These are phyloP conservation scores for Calophaca sinica DNA, from an alignment of 306 rosid species.

Conservation along the genomic window DNA sequence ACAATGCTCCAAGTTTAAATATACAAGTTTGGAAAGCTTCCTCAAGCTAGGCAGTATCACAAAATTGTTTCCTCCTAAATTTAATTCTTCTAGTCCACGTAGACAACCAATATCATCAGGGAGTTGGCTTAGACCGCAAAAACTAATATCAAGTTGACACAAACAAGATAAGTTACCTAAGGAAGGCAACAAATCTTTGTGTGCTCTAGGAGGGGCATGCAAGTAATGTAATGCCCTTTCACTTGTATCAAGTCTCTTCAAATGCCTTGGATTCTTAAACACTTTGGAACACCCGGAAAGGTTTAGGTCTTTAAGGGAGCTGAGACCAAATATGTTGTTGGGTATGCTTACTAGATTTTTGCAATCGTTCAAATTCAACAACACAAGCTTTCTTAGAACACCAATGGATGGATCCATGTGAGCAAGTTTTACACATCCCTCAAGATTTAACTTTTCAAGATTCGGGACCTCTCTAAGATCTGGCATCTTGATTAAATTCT, in stretches of 20 bases:
- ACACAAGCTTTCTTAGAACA: not conserved
- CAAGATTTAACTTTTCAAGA: not conserved
- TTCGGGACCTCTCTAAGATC: not conserved
- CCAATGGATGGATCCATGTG: slow-evolving; percentile 13
- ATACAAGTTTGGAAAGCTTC: not conserved
- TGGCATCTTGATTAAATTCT: not conserved
- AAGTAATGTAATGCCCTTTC: too few species aligned
- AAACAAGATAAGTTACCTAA: too few species aligned
- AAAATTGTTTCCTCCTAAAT: slow-evolving; percentile 19
- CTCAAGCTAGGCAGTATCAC: not conserved
- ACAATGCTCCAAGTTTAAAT: slow-evolving; percentile 6
- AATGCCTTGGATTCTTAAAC: too few species aligned
- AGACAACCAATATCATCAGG: slow-evolving; percentile 13
- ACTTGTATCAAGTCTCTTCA: too few species aligned
- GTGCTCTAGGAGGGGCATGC: too few species aligned
- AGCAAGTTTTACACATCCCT: slow-evolving; percentile 9
- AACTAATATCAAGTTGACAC: too few species aligned
- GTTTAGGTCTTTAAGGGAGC: not conserved
- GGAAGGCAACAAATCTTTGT: too few species aligned
- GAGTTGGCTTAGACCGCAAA: not conserved
- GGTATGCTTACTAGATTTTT: not conserved
- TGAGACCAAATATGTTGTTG: not conserved
- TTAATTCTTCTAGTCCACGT: not conserved
- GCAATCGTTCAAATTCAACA: not conserved
- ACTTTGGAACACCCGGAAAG: not conserved